Evolutionary conservation across 768 basidiomycete genomes (phyloP).

Genomic region (Suillus subalutaceus): DNA sequence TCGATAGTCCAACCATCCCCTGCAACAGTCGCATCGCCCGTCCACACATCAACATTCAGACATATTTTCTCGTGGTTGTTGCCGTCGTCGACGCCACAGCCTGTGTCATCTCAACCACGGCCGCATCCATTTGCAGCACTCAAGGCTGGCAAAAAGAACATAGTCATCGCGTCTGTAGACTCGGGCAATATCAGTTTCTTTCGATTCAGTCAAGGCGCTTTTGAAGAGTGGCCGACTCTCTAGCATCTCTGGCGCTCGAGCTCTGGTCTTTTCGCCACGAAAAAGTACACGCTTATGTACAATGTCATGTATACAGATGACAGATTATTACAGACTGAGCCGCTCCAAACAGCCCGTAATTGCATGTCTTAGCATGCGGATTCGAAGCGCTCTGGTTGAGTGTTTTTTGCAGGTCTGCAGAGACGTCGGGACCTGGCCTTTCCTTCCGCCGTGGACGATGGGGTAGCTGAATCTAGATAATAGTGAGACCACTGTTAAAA

Average conservation of each 20-base stretch:
- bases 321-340: background rate
- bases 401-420: background rate
- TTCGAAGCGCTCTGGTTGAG: background rate
- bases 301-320: background rate
- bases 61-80: constrained; percentile 30
- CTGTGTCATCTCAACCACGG: constrained; percentile 36
- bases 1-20: constrained; percentile 11
- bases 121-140: constrained; percentile 79
- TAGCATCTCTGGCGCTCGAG: background rate
- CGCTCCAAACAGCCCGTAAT: background rate
- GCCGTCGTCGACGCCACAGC: constrained; percentile 27
- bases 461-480: background rate
- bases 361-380: background rate
- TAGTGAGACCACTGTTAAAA: background rate
- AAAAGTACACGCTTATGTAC: background rate
- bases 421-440: background rate
- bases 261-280: background rate
- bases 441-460: background rate
- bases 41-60: constrained; percentile 6
- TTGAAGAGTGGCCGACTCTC: constrained; percentile 74
- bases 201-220: constrained; percentile 82
- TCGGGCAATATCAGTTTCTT: constrained; percentile 87
- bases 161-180: constrained; percentile 89
- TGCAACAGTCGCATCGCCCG: constrained; percentile 2
- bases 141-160: constrained; percentile 80